Conservation (phyloP, 352 stramenopile genomes). For the Phytopythium delawarense region DNA sequence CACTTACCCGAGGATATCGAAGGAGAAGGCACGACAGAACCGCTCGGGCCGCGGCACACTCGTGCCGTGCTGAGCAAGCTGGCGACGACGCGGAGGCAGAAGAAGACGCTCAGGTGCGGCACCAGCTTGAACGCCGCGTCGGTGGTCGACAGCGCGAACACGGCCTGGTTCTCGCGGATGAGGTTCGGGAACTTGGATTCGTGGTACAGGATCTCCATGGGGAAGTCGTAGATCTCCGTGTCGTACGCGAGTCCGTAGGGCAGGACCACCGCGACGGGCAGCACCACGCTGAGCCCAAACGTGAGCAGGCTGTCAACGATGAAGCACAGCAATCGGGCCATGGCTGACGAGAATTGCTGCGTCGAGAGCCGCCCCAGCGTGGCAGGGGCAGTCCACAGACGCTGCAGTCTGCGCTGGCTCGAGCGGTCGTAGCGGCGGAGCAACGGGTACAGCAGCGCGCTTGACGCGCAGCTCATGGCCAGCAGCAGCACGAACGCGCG, state of each 20-base stretch:
- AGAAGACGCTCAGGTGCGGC: constrained; percentile 32
- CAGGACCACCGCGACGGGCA: constrained; percentile 12
- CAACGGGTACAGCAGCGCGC: constrained; percentile 8
- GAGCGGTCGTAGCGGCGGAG: background rate
- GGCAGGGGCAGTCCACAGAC: background rate
- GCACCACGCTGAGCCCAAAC: constrained; percentile 4
- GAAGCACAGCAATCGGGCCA: constrained; percentile 11
- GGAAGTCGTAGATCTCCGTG: constrained; percentile 25
- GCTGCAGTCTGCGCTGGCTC: background rate
- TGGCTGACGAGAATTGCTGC: background rate
- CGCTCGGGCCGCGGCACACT: background rate
- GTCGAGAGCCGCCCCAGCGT: background rate
- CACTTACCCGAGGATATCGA: background rate
- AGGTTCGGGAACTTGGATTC: constrained; percentile 39
- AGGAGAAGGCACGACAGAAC: background rate
- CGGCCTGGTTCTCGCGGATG: constrained; percentile 38
- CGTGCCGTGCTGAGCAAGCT: constrained; percentile 11
- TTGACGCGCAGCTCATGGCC: constrained; percentile 29
- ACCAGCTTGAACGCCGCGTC: constrained; percentile 24
- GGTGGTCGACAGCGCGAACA: constrained; percentile 25
- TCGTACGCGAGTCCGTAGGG: constrained; percentile 26
- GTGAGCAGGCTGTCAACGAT: constrained; percentile 11
- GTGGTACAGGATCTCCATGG: constrained; percentile 28
- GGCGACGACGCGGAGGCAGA: constrained; percentile 20
- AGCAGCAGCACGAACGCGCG: constrained; percentile 35